Evolutionary conservation across 176 grass and related monocot genomes (phyloP), one percentile per base, ranked within the genome.

Genomic region (Raddia guianensis): DNA sequence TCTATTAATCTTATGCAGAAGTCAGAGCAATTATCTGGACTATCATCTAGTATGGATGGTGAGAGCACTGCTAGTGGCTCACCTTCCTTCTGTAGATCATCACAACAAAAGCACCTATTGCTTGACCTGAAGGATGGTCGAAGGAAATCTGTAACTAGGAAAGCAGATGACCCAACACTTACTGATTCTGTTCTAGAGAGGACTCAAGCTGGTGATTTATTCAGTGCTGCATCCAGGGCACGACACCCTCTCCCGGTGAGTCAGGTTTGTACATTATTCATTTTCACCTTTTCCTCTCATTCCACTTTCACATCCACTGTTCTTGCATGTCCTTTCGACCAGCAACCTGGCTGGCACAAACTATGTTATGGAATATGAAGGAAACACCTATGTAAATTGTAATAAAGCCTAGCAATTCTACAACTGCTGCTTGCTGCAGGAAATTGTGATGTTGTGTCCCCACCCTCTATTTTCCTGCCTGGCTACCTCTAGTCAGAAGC

Each of bases 161-260:
- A 91, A 87, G 85, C 77, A 44, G 95, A 94, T 73, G 85, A 92
- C 55, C 63, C 88, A 43, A 16, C 80, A 65, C 16, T 68, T 65
- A 8, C 69, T 33, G 85, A 90, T 73, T 92, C 89, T 72, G 90
- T 94, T 78, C 87, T 66, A 73, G 91, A 92, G 89, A 94, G 75
- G 66, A 97, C 85, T 73, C 95, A 98, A 83, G 92, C 95, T 49
- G 95, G 95, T 52, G 95, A 98, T 75, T 70, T 98, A 63, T 98
- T 98, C 82, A 95, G 81, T 89, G 92, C 79, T 66, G 74, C 95
- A n/a, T 63, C 86, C 63, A 93, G 90, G 89, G 86, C 66, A 42
- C 84, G 79, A 3, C 81, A 87, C n/a, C 86, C 77, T 66, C 84
- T 70, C 5, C 92, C 84, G 49, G 95, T 98, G 88, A 98, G 87